These are phyloP conservation scores for Drechslera avenae DNA, from an alignment of 2,329 filamentous ascomycete species.

Conservation along the genomic window DNA sequence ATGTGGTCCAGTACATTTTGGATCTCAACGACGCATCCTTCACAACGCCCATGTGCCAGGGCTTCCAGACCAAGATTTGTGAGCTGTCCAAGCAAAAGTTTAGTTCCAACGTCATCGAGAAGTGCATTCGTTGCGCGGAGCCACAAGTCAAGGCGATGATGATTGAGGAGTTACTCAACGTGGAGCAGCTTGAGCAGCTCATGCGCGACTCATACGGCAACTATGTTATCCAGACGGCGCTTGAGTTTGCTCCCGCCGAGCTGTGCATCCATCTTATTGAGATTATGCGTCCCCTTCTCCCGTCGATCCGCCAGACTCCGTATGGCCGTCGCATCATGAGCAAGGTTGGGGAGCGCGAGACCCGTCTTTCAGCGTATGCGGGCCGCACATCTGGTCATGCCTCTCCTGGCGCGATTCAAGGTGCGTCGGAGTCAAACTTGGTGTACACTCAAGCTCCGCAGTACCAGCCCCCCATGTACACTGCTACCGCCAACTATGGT, in stretches of 20 bases:
- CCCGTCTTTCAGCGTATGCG: conserved; percentile 39
- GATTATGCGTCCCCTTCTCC: conserved; percentile 80
- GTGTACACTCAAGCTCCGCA: conserved; percentile 27
- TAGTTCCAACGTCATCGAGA: conserved; percentile 98
- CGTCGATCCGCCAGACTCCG: conserved; percentile 84
- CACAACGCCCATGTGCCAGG: conserved; percentile 83
- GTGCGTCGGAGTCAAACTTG: conserved; percentile 27
- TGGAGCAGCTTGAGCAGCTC: conserved; percentile 82
- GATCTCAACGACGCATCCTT: conserved; percentile 87
- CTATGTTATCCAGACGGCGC: conserved; percentile 94
- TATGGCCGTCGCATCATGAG: conserved; percentile 92
- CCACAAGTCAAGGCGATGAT: conserved; percentile 76
- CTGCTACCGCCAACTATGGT: conserved; percentile 43
- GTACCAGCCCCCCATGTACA: conserved; percentile 44
- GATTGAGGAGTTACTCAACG: conserved; percentile 77
- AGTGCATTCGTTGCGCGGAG: conserved; percentile 80
- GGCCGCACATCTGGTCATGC: conserved; percentile 33
- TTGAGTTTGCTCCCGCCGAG: conserved; percentile 46
- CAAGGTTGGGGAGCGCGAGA: conserved; percentile 72
- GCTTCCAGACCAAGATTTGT: conserved; percentile 75
- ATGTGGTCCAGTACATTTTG: conserved; percentile 97
- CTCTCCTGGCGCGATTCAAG: conserved; percentile 38
- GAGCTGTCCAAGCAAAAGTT: conserved; percentile 93
- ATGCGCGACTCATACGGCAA: conserved; percentile 94
- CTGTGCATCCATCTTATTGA: conserved; percentile 70